Base-by-base conservation (phyloP, 2,329 filamentous ascomycete species). In the Myriangium duriaei region DNA sequence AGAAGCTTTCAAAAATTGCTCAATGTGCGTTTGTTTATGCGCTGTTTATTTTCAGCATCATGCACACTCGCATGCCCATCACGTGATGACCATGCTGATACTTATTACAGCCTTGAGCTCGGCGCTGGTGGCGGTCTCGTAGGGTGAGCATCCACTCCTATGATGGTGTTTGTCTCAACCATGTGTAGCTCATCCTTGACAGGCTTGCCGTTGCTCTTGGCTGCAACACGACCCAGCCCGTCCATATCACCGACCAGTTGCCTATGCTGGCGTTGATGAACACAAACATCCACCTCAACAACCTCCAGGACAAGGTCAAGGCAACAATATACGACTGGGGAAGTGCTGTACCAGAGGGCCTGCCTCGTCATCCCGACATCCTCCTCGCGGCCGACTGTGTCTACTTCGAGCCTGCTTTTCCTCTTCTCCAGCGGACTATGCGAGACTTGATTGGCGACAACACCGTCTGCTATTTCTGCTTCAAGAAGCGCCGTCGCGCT, bases 331-430 rank as follows among this genome's bases (percentile, higher is more conserved):
- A 95, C 47, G 82, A 95, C 57, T 95, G 88, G 88, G 71, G 69
- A 12, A 52, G 60, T 19, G 51, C 63, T 11, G 52, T 56, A 19
- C 55, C 62, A 43, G 39, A 59, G 41, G 37, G 49, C 40, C 45
- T 65, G 35, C 59, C 67, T 39, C 65, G 68, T 48, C 72, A 72
- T 45, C 84, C 86, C 12, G 76, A 87, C 51, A 68, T 94, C 39
- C 77, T 98, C 40, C 71, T 96, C n/a, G 91, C 91, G 3, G 88
- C 87, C 29, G 91, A 96, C 59, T 96, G 88, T 61, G 86, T 94
- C 34, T 98, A 96, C 65, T 93, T 93, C 58, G 91, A 96, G 60
- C 86, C 88, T 2, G 84, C 91, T 1, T 96, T 96, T 54, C 87
- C 88, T 18, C 67, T 95, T 21, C 70, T 98, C 32, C 71, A 91